phyloP scores from a whole-genome alignment of 164 flowering plant species.

The Stephania japonica region DNA sequence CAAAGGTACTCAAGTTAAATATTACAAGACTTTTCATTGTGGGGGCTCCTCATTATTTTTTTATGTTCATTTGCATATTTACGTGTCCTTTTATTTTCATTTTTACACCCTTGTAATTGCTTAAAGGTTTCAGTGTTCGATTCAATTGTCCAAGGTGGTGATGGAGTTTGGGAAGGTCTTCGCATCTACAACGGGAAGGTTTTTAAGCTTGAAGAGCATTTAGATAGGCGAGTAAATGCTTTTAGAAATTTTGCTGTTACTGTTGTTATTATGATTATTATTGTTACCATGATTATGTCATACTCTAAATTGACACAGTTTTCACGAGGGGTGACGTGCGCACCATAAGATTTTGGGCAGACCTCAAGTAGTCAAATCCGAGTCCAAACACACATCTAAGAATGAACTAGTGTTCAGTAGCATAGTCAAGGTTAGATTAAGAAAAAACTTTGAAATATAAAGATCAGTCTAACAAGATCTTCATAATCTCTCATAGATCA shows the following conservation, averaged over 20 bases:
- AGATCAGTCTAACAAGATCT: no score
- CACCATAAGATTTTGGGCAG: no score
- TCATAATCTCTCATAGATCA: no score
- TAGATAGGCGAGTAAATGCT: slow-evolving; percentile 64
- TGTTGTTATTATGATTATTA: no score
- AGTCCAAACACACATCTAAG: no score
- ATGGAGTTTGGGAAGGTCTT: slow-evolving; percentile 98
- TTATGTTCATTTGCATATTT: neutral
- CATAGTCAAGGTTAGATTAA: no score
- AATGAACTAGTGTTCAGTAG: no score
- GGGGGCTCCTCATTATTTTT: neutral
- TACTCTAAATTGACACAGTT: no score
- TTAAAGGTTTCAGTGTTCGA: slow-evolving; percentile 88
- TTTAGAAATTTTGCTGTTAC: neutral
- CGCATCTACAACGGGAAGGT: slow-evolving; percentile 72
- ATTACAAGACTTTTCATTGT: neutral
- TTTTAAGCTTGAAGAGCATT: slow-evolving; percentile 89
- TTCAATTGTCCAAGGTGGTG: slow-evolving; percentile 99
- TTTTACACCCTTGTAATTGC: neutral
- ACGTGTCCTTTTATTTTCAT: neutral
- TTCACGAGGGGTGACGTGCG: no score
- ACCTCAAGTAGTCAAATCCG: no score
- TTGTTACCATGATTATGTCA: no score
- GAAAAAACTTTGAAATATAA: no score
- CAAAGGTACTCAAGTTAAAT: slow-evolving; percentile 52